Evolutionary conservation across 345 rosid species (phyloP).

Genomic region (Lepidium africanum): DNA sequence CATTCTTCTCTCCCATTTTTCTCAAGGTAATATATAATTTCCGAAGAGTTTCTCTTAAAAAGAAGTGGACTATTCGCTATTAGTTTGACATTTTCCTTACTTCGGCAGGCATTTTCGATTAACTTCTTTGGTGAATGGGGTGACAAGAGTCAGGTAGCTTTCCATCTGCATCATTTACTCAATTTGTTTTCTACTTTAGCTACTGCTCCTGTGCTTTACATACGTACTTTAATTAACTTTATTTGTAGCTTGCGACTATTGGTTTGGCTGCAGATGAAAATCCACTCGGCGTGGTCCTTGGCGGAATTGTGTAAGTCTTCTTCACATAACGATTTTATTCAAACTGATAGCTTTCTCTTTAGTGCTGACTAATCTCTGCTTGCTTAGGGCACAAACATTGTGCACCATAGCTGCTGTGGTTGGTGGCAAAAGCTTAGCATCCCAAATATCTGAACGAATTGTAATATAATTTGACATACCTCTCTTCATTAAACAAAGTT

Average conservation of each 20-base stretch:
- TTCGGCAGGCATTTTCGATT: slow-evolving; percentile 83
- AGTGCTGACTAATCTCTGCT: neutral
- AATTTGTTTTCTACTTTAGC: neutral
- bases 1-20: slow-evolving; percentile 81
- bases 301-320: slow-evolving; percentile 64
- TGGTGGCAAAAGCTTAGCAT: slow-evolving; percentile 96
- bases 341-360: neutral
- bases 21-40: slow-evolving; percentile 48
- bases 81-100: neutral
- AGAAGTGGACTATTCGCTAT: neutral
- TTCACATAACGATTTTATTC: neutral
- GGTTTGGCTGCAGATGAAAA: slow-evolving; percentile 96
- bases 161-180: neutral
- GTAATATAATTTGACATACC: slow-evolving; percentile 10
- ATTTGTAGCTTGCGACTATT: slow-evolving; percentile 78
- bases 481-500: neutral
- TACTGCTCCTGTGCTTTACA: neutral
- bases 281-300: slow-evolving; percentile 83
- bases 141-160: slow-evolving; percentile 87
- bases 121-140: slow-evolving; percentile 98
- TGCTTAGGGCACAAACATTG: slow-evolving; percentile 72
- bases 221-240: slow-evolving; percentile 9
- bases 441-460: slow-evolving; percentile 84
- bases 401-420: slow-evolving; percentile 90
- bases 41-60: neutral